Percentiles rank a stretch among this genome's conserved stretches.
Evolutionary conservation across 768 basidiomycete genomes (phyloP).

Genomic region (Kwoniella mangroviensis): DNA sequence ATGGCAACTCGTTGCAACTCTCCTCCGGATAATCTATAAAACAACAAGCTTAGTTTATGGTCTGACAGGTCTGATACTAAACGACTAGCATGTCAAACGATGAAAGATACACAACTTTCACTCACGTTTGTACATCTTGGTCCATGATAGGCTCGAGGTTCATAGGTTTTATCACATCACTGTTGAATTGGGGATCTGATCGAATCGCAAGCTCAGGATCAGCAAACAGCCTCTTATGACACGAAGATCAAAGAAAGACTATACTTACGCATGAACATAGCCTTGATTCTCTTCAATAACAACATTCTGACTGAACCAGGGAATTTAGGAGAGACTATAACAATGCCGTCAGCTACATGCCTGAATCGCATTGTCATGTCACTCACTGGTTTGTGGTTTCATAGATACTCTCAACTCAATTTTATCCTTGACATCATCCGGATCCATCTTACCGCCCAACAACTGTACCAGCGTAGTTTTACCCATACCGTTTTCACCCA

Average conservation of each 20-base stretch:
- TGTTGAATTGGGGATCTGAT: slow-evolving; percentile 90
- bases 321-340: slow-evolving; percentile 84
- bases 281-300: slow-evolving; percentile 89
- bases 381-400: slow-evolving; percentile 86
- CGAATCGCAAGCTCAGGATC: background rate
- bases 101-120: background rate
- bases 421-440: slow-evolving; percentile 81
- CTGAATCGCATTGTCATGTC: too few relatives aligned
- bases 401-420: slow-evolving; percentile 82
- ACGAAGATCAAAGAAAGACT: background rate
- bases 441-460: slow-evolving; percentile 82
- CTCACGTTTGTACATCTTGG: slow-evolving; percentile 88
- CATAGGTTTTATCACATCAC: slow-evolving; percentile 98
- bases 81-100: background rate
- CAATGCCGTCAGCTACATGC: background rate
- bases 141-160: slow-evolving; percentile 91
- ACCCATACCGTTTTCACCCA: slow-evolving; percentile 98
- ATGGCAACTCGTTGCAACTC: slow-evolving; percentile 98
- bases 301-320: slow-evolving; percentile 95
- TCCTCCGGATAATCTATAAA: slow-evolving; percentile 78
- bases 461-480: slow-evolving; percentile 98
- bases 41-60: background rate
- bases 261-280: slow-evolving; percentile 77
- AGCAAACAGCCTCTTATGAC: background rate
- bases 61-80: background rate